phyloP scores from a whole-genome alignment of 1,284 basidiomycete species.

The Pseudozyma sp. region DNA sequence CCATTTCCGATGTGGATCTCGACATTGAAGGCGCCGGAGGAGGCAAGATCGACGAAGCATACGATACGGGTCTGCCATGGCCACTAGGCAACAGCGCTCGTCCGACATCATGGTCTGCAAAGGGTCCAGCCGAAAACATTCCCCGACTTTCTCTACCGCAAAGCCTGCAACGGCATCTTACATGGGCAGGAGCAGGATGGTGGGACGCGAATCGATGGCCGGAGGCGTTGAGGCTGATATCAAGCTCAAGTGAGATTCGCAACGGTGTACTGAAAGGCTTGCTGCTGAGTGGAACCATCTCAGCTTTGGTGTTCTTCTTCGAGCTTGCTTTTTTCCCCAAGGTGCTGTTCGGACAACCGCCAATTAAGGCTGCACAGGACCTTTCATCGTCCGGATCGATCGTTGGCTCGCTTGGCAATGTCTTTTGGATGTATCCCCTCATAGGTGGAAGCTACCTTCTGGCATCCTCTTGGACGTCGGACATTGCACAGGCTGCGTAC shows the following conservation, averaged over 20 bases:
- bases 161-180: slow-evolving; percentile 49
- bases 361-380: slow-evolving; percentile 16
- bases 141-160: slow-evolving; percentile 43
- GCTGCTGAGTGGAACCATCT: slow-evolving; percentile 57
- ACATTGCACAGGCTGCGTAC: slow-evolving; percentile 64
- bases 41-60: slow-evolving; percentile 59
- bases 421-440: slow-evolving; percentile 67
- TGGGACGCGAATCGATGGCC: slow-evolving; percentile 59
- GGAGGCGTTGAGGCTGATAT: slow-evolving; percentile 44
- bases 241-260: slow-evolving; percentile 57
- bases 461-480: slow-evolving; percentile 64
- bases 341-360: slow-evolving; percentile 50
- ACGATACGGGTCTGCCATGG: slow-evolving; percentile 58
- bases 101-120: slow-evolving; percentile 57
- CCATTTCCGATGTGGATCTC: slow-evolving; percentile 60
- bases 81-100: slow-evolving; percentile 30
- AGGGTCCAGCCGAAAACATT: slow-evolving; percentile 55
- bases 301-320: slow-evolving; percentile 61
- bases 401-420: slow-evolving; percentile 46
- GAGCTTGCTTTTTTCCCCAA: slow-evolving; percentile 64
- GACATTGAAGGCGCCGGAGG: slow-evolving; percentile 64
- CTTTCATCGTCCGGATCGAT: slow-evolving; percentile 17
- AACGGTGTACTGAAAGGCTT: slow-evolving; percentile 63
- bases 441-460: slow-evolving; percentile 64
- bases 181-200: slow-evolving; percentile 59